Evolutionary conservation across 495 filamentous ascomycete species (phyloP), one percentile per base, ranked within the genome.

Genomic region (Penicillium fimorum): DNA sequence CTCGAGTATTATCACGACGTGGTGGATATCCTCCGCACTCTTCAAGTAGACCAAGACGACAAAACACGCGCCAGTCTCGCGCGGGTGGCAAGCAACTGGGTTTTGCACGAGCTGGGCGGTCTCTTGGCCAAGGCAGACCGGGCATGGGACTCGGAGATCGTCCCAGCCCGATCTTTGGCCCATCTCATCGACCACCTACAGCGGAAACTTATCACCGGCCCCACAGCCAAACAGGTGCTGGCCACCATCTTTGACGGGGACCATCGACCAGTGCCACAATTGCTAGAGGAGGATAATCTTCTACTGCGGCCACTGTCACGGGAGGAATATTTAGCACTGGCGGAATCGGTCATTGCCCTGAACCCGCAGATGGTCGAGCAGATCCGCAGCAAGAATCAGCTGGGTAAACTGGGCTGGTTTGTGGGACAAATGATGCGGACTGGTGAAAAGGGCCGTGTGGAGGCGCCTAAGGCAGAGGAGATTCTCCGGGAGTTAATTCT

Each of bases 351-450:
- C 12, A 72, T 82, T 25, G 57, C 63, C 6, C 62, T 81, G 49
- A 87, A 85, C 58, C 68, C 70, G 10, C 65, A 85, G 50, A 82
- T 91, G 59, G 76, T 94, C 43, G 74, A 78, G 61, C 84, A 90
- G 63, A 89, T 96, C 58, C 68, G 82, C 47, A 69, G 69, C 29
- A 82, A 86, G 61, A 82, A 83, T 30, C 83, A 87, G 52, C 78
- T 84, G 47, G 87, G 88, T 3, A 96, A 96, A 71, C 70, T 95
- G 29, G 87, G 86, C 63, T 97, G 87, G 71, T 85, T 97, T 58
- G 86, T 98, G 5, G 94, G 94, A 17, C 87, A 88, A 72, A 94
- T 97, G 89, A 91, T 98, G 81, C 79, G 83, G 46, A 73, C 75
- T 35, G 87, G 90, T 8, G 82, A 83, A 29, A 85, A 90, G 60